These are phyloP conservation scores for Lojkania enalia DNA, from an alignment of 2,329 filamentous ascomycete genomes.

Conservation along the genomic window DNA sequence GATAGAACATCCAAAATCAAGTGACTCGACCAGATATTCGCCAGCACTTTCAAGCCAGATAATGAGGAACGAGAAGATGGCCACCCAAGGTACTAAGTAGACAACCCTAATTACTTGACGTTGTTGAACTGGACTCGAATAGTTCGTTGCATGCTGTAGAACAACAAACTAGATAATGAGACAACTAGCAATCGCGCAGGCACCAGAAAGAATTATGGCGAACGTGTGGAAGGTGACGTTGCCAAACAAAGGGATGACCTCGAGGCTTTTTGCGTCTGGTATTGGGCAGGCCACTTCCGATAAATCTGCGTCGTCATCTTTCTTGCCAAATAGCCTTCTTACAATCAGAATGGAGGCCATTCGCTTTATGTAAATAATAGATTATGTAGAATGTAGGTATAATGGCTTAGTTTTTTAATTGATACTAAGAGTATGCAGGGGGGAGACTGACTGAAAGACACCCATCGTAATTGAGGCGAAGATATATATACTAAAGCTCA, in stretches of 20 bases:
- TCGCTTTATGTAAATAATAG: no score
- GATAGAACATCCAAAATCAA: constrained; percentile 35
- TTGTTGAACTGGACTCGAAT: constrained; percentile 34
- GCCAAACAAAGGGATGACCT: constrained; percentile 26
- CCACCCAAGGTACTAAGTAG: constrained; percentile 29
- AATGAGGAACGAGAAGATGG: constrained; percentile 29
- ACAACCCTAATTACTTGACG: constrained; percentile 35
- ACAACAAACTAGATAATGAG: constrained; percentile 21
- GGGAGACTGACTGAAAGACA: no score
- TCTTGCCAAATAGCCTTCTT: constrained; percentile 9
- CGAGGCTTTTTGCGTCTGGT: constrained; percentile 17
- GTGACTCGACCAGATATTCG: constrained; percentile 22
- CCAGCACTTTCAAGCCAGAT: constrained; percentile 24
- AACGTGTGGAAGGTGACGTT: constrained; percentile 29
- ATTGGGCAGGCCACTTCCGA: constrained; percentile 18
- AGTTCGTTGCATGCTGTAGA: constrained; percentile 28
- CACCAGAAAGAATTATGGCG: constrained; percentile 25
- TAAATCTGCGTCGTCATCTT: constrained; percentile 5
- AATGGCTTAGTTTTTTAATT: no score
- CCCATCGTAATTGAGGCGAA: no score
- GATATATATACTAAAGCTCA: no score
- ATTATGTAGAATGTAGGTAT: no score
- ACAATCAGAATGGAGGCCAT: constrained; percentile 11
- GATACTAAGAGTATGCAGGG: no score
- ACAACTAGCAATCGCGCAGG: constrained; percentile 22